Conservation (phyloP, 2,329 filamentous ascomycete species). For the Karstenula rhodostoma region DNA sequence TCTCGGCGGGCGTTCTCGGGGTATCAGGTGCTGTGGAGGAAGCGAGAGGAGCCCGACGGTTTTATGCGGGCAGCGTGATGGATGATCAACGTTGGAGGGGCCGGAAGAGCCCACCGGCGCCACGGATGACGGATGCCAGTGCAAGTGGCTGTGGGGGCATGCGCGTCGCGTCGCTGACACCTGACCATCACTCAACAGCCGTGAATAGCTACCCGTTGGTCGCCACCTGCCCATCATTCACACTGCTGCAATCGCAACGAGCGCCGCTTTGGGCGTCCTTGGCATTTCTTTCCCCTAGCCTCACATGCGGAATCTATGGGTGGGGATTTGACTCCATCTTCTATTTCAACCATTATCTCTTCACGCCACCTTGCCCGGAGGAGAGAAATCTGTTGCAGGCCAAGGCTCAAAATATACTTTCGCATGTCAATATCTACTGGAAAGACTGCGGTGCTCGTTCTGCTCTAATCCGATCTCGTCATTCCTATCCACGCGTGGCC, state of each 20-base stretch:
- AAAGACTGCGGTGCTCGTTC: too few species aligned
- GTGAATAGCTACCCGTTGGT: background rate
- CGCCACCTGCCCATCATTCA: background rate
- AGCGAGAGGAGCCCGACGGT: background rate
- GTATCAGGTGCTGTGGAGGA: background rate
- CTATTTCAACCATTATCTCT: too few species aligned
- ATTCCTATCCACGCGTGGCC: too few species aligned
- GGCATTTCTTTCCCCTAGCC: background rate
- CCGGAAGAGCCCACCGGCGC: constrained; percentile 2
- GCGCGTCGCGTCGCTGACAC: background rate
- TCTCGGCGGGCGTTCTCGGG: constrained; percentile 28
- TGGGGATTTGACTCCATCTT: background rate
- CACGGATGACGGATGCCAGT: constrained; percentile 8
- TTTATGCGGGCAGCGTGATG: background rate
- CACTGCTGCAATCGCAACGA: background rate
- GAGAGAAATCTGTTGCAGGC: too few species aligned
- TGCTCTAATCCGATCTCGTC: too few species aligned
- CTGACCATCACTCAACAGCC: background rate
- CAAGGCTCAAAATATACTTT: too few species aligned
- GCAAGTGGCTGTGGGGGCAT: background rate
- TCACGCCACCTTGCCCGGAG: too few species aligned
- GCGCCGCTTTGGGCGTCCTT: background rate
- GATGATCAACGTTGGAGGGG: constrained; percentile 3
- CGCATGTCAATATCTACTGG: too few species aligned
- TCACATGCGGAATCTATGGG: background rate